Base-by-base conservation (phyloP, 1,284 basidiomycete species). In the Microbotryum scabiosae region DNA sequence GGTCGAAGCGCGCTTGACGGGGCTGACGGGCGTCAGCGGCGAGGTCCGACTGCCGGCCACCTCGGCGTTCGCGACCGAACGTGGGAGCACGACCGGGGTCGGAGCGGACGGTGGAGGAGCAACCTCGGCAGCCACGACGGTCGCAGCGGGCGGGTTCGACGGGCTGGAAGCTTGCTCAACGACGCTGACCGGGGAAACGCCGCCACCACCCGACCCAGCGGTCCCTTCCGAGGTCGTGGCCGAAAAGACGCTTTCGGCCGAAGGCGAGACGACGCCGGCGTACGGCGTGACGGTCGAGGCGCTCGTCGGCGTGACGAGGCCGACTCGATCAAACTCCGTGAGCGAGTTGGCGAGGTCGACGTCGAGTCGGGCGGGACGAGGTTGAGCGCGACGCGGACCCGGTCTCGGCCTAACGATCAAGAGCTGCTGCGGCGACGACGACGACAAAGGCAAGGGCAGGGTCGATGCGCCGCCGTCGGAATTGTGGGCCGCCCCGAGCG, bases 331-430 rank as follows among this genome's bases (percentile, higher is more conserved):
- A 30, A 25, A 47, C 16, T 44, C 20, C 1, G 46, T 12, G 41
- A 58, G 9, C 4, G 66, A 45, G 53, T 67, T 67, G 5, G 66
- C 66, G 6, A 57, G 63, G 4, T 28, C 54, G 51, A 67, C 56
- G 45, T 67, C 52, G 52, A 67, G 56, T 16, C 63, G 66, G 1
- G 54, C 43, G 1, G 66, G 66, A 41, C 36, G 36, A 41, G 36
- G 14, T 41, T 41, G 36, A 18, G 44, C 66, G 63, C 3, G 63
- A 63, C 1, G 63, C 14, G 36, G 36, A 41, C 36, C 16, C 14
- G 36, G 36, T 41, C 36, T 41, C 36, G 36, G 36, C 16, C 36
- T 41, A 12, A 12, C 36, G 3, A 18, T 16, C 36, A 41, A 16
- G 36, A 67, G 4, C 59, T 56, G 3, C 30, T 30, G 30, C 30